These are phyloP conservation scores for Gremmenia infestans DNA, from an alignment of 2,329 filamentous ascomycete genomes.

Conservation along the genomic window DNA sequence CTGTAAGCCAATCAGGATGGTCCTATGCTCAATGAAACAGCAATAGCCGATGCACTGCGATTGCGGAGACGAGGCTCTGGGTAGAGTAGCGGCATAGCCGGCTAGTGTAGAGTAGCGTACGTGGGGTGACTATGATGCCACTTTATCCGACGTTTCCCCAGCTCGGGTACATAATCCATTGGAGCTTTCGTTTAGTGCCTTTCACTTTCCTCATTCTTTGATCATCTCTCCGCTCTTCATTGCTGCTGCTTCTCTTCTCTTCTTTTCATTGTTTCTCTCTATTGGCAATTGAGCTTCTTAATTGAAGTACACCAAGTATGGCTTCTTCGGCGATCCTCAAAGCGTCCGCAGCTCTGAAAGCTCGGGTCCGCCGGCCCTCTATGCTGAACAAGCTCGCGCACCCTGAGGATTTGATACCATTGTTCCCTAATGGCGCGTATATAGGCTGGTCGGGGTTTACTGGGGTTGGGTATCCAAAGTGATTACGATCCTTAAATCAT, in stretches of 20 bases:
- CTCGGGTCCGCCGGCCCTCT: constrained; percentile 68
- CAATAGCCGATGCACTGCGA: constrained; percentile 16
- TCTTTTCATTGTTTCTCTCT: background rate
- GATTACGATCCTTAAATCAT: constrained; percentile 30
- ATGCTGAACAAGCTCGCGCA: constrained; percentile 76
- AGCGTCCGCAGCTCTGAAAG: constrained; percentile 55
- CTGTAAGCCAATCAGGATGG: background rate
- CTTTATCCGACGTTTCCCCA: constrained; percentile 6
- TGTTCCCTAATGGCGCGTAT: constrained; percentile 81
- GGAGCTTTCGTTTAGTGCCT: constrained; percentile 11
- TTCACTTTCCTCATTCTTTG: background rate
- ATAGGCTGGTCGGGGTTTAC: constrained; percentile 91
- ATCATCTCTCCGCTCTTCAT: background rate
- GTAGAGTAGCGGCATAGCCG: background rate
- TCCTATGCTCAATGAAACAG: background rate
- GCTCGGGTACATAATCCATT: constrained; percentile 4
- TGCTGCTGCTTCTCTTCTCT: background rate
- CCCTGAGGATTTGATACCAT: constrained; percentile 71
- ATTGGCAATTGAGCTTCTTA: background rate
- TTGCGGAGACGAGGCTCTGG: constrained; percentile 8
- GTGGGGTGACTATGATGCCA: background rate
- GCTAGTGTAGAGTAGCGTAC: background rate
- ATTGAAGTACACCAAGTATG: constrained; percentile 13
- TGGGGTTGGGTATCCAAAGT: constrained; percentile 86
- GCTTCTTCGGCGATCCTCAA: constrained; percentile 23